Conservation (phyloP, 768 basidiomycete genomes). For the Leucocoprinus sp. region DNA sequence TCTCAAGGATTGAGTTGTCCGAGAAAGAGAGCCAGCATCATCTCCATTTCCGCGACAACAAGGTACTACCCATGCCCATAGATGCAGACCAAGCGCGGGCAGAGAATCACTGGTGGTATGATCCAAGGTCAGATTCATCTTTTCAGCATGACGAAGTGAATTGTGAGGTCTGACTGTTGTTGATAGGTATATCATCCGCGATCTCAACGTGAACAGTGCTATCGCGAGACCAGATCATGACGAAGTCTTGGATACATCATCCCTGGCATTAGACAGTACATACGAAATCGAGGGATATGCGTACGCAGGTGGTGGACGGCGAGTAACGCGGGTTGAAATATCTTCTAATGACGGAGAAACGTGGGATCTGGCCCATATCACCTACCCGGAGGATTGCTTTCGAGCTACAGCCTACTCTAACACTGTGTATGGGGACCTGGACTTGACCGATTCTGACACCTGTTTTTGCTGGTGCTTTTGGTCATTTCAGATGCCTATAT, state of each 20-base stretch:
- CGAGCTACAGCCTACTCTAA: constrained; percentile 28
- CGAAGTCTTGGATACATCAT: constrained; percentile 27
- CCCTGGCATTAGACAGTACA: constrained; percentile 7
- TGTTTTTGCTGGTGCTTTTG: constrained; percentile 62
- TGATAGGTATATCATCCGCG: constrained; percentile 34
- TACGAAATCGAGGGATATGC: constrained; percentile 51
- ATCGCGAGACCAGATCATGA: constrained; percentile 50
- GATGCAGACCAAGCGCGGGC: constrained; percentile 43
- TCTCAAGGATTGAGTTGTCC: constrained; percentile 44
- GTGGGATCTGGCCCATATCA: constrained; percentile 36
- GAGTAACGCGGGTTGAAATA: constrained; percentile 50
- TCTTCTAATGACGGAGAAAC: constrained; percentile 43
- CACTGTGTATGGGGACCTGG: constrained; percentile 39
- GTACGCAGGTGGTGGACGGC: constrained; percentile 52
- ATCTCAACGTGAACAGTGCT: constrained; percentile 53
- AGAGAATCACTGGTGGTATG: constrained; percentile 49
- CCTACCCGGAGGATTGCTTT: constrained; percentile 44
- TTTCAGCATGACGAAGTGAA: background rate
- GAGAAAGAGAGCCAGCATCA: constrained; percentile 45
- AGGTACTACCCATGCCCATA: constrained; percentile 47
- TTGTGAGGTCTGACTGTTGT: constrained; percentile 4
- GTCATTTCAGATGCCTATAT: constrained; percentile 30
- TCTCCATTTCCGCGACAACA: constrained; percentile 46
- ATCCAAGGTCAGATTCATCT: constrained; percentile 27
- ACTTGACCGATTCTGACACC: constrained; percentile 38